Conservation (phyloP, 345 rosid species). For the Eucalyptus erythrocorys region DNA sequence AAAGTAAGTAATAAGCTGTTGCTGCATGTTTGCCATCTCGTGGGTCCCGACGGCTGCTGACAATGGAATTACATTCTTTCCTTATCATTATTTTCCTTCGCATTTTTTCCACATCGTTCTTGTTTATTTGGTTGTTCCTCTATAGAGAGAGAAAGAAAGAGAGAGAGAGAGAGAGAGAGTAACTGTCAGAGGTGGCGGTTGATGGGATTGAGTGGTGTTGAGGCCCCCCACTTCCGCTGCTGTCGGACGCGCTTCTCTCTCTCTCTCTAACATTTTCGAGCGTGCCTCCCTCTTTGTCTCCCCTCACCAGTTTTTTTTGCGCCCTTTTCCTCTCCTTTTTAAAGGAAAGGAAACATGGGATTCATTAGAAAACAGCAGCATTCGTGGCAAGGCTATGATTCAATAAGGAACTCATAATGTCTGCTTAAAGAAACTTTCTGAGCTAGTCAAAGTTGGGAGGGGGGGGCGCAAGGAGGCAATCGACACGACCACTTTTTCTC, state of each 20-base stretch:
- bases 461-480: not conserved
- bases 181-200: not conserved
- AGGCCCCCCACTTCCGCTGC: slow-evolving; percentile 23
- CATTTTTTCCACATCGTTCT: not conserved
- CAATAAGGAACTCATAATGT: not conserved
- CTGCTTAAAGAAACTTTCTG: not conserved
- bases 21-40: not conserved
- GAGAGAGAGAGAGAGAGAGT: slow-evolving; percentile 3
- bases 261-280: not conserved
- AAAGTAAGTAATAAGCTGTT: not conserved
- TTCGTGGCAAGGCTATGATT: not conserved
- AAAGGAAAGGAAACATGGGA: not conserved
- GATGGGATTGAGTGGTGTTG: slow-evolving; percentile 1
- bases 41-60: not conserved
- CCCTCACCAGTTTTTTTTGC: not conserved
- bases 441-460: not conserved
- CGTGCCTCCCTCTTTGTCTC: not conserved
- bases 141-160: not conserved
- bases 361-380: not conserved
- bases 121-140: not conserved
- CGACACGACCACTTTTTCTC: not conserved
- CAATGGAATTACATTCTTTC: not conserved
- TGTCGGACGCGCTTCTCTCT: slow-evolving; percentile 19
- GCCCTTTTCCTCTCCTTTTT: not conserved
- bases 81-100: not conserved